Conservation (phyloP, 1,284 basidiomycete species). For the Cystobasidium pallidum region DNA sequence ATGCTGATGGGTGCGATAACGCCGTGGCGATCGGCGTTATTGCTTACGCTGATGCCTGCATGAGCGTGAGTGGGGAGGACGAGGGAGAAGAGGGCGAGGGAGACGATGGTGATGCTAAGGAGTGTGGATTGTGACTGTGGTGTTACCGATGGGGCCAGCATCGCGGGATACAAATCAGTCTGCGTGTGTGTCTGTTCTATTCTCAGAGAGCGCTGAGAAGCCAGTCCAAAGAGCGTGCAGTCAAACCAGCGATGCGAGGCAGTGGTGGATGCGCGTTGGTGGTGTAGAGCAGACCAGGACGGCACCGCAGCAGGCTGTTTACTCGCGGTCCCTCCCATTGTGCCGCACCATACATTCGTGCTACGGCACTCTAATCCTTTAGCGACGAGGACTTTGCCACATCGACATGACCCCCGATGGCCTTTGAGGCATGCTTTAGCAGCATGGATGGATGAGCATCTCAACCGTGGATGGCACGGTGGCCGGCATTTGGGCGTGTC, state of each 20-base stretch:
- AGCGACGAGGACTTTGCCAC: no score
- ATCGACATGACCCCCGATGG: no score
- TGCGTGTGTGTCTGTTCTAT: no score
- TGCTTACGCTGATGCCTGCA: no score
- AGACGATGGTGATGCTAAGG: neutral
- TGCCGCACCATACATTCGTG: neutral
- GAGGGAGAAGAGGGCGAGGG: neutral
- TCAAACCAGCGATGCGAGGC: neutral
- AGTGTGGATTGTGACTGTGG: neutral
- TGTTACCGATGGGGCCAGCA: neutral
- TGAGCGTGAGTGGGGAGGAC: neutral
- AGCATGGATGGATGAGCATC: no score
- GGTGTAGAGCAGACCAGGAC: slow-evolving; percentile 6
- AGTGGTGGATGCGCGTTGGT: no score
- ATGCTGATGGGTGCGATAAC: neutral
- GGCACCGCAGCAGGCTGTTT: neutral
- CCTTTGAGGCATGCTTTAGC: no score
- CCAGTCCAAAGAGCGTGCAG: neutral
- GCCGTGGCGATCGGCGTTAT: neutral
- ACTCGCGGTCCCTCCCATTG: neutral
- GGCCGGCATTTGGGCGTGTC: no score
- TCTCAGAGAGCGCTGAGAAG: neutral
- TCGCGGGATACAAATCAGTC: no score
- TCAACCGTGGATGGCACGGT: no score
- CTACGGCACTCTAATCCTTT: no score